phyloP scores from a whole-genome alignment of 1,284 basidiomycete genomes.

The Moniliella sp. region DNA sequence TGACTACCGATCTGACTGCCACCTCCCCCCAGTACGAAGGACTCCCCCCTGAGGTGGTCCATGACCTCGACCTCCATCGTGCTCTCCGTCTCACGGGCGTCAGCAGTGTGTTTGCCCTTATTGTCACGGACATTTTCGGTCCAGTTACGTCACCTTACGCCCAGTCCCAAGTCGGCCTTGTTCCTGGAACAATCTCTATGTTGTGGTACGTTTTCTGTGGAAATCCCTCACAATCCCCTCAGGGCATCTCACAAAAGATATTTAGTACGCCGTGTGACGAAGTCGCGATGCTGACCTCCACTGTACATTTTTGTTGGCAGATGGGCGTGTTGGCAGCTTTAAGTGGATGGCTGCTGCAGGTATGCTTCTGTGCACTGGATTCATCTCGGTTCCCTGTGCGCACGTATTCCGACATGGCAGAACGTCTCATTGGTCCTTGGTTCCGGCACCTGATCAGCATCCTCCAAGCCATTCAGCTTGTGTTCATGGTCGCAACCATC shows the following conservation, averaged over 20 bases:
- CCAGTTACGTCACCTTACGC: slow-evolving; percentile 47
- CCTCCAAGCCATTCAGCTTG: slow-evolving; percentile 40
- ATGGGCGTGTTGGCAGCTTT: slow-evolving; percentile 38
- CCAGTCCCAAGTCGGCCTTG: slow-evolving; percentile 32
- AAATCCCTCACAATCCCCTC: no score
- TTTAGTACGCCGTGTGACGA: not conserved
- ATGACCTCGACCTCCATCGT: slow-evolving; percentile 7
- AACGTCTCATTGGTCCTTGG: slow-evolving; percentile 41
- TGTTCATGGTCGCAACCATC: slow-evolving; percentile 40
- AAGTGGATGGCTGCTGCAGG: slow-evolving; percentile 42
- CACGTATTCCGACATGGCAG: slow-evolving; percentile 44
- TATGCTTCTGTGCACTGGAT: slow-evolving; percentile 45
- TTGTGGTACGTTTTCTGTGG: slow-evolving; percentile 6
- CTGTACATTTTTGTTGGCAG: not conserved
- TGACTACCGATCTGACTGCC: slow-evolving; percentile 9
- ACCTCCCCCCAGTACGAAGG: slow-evolving; percentile 11
- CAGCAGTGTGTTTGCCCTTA: slow-evolving; percentile 38
- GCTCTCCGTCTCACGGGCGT: slow-evolving; percentile 8
- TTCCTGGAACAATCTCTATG: slow-evolving; percentile 14
- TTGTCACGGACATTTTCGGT: slow-evolving; percentile 41
- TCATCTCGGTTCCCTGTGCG: slow-evolving; percentile 43
- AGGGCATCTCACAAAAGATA: not conserved
- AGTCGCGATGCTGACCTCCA: no score
- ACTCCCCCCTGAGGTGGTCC: slow-evolving; percentile 5
- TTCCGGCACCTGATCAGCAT: slow-evolving; percentile 37